Conservation (phyloP, 176 grass and related monocot species). For the Chloris gayana region DNA sequence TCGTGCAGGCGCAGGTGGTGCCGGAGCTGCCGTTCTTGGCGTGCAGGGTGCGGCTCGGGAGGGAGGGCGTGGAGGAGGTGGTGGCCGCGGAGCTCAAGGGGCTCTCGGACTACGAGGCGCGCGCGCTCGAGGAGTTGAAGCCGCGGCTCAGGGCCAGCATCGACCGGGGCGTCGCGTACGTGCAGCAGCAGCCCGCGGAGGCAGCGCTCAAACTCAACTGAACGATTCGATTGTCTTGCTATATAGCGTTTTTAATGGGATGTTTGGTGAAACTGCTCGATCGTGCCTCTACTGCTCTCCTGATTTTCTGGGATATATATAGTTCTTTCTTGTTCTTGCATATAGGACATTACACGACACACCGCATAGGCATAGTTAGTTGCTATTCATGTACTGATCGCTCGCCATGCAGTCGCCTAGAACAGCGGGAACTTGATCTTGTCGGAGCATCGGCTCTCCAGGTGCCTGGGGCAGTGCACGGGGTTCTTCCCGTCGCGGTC, state of each 20-base stretch:
- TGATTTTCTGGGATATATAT: too few species aligned
- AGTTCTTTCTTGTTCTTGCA: too few species aligned
- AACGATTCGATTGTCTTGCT: too few species aligned
- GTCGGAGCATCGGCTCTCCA: conserved; percentile 20
- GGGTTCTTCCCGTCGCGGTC: conserved; percentile 24
- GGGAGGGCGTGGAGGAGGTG: conserved; percentile 51
- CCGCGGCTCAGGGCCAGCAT: conserved; percentile 58
- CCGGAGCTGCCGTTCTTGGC: conserved; percentile 66
- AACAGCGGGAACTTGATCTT: conserved; percentile 57
- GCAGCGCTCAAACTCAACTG: not conserved
- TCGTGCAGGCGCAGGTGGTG: conserved; percentile 49
- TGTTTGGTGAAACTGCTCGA: too few species aligned
- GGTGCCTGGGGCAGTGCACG: conserved; percentile 38
- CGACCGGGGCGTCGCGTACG: conserved; percentile 53
- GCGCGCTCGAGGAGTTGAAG: conserved; percentile 46
- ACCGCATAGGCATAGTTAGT: too few species aligned
- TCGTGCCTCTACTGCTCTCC: too few species aligned
- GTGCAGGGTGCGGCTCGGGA: conserved; percentile 48
- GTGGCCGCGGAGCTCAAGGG: conserved; percentile 38
- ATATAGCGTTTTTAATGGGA: too few species aligned
- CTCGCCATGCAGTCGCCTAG: too few species aligned
- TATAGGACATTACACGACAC: too few species aligned
- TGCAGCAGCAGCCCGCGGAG: conserved; percentile 28
- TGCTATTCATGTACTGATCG: too few species aligned
- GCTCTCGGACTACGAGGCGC: conserved; percentile 44